Base-by-base conservation (phyloP, 768 basidiomycete species). In the Phylloporus sp. region DNA sequence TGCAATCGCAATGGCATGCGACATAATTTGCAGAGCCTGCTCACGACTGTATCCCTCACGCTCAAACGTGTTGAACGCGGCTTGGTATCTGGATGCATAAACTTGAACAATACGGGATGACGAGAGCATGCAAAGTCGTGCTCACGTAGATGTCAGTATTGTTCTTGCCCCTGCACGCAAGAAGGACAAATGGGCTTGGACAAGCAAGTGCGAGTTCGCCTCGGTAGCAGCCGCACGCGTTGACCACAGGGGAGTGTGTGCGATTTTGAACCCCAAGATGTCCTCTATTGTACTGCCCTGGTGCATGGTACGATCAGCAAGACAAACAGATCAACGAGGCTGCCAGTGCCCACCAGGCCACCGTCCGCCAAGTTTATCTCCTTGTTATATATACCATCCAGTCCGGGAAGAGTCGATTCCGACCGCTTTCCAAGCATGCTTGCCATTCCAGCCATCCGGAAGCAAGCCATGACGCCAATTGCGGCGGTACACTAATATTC, bases 261-360 rank as follows among this genome's bases (percentile, higher is more conserved):
- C 72, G 40, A 81, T 77, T 54, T 77, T 70, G 29, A 75, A 50
- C 34, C 72, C 64, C 59, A 80, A 73, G 22, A 72, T 63, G 40
- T 76, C 75, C 59, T 86, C 83, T 18, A 87, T 70, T 0, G 77
- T 80, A 7, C 81, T 80, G 35, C 86, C 86, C 87, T 88, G n/a
- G 59, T 36, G 24, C 32, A n/a, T 1, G 27, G 15, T 16, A n/a
- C 7, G 35, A 22, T 38, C 18, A 28, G 41, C 26, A 9, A 26
- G 34, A 13, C 34, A 42, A 24, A 31, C 22, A 28, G 28, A 31
- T 53, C 20, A 20, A 28, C 8, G 16, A 34, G 2, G 13, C 20
- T 24, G 13, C 20, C 20, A 12, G n/a, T 23, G n/a, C 39, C 24
- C 20, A 78, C 80, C 61, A 82, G 64, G 26, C 78, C 78, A 15